Evolutionary conservation across 148 eudicot genomes (phyloP).

Genomic region (Diospyros lotus): DNA sequence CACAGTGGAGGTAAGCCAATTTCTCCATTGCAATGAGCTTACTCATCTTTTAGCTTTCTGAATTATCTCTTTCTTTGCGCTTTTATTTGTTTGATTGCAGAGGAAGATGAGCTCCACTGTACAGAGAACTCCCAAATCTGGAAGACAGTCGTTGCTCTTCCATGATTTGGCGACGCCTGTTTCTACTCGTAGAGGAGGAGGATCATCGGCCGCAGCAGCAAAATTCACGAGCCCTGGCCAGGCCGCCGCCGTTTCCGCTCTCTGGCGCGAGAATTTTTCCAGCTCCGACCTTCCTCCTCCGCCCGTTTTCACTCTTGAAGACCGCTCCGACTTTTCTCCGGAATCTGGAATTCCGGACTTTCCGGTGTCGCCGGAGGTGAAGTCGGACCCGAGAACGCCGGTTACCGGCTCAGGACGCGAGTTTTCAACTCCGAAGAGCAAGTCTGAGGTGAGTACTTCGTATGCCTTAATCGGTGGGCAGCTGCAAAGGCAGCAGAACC

Average conservation of each 20-base stretch:
- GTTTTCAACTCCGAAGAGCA: conserved; percentile 51
- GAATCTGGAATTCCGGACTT: conserved; percentile 74
- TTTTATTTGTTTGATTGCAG: neutral
- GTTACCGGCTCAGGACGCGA: conserved; percentile 37
- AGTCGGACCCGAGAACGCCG: conserved; percentile 72
- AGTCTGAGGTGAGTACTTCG: conserved; percentile 68
- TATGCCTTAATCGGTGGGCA: conserved; percentile 36
- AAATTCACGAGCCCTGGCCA: conserved; percentile 87
- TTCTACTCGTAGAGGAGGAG: conserved; percentile 52
- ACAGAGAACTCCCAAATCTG: conserved; percentile 71
- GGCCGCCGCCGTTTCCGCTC: conserved; percentile 92
- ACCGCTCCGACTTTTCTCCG: conserved; percentile 81
- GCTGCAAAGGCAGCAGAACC: conserved; percentile 59
- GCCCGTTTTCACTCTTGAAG: conserved; percentile 82
- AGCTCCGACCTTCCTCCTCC: conserved; percentile 92
- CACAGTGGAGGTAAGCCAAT: too few species aligned
- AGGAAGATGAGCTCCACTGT: conserved; percentile 47
- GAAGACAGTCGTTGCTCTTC: conserved; percentile 71
- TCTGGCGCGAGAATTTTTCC: conserved; percentile 90
- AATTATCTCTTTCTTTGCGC: too few species aligned
- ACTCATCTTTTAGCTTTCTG: too few species aligned
- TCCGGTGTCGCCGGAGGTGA: conserved; percentile 66
- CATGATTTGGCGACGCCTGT: conserved; percentile 86
- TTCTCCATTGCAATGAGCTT: too few species aligned
- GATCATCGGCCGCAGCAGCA: conserved; percentile 28